phyloP scores from a whole-genome alignment of 2,329 filamentous ascomycete genomes.

The Xylariales sp. region DNA sequence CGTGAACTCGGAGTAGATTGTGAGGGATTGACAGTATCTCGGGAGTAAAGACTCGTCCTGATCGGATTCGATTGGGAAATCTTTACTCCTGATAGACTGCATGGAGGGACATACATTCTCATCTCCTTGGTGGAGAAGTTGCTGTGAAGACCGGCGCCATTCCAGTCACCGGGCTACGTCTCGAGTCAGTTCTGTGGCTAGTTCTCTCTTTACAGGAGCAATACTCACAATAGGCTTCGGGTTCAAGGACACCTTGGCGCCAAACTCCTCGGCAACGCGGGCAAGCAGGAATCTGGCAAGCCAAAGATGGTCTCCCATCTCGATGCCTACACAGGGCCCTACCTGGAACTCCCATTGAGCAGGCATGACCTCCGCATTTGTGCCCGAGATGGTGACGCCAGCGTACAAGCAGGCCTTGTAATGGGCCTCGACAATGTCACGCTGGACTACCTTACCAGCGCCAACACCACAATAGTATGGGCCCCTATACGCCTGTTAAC shows the following conservation, averaged over 20 bases:
- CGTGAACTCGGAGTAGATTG: too few species aligned
- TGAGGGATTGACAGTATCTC: too few species aligned
- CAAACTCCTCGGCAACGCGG: slow-evolving; percentile 93
- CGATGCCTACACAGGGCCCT: slow-evolving; percentile 81
- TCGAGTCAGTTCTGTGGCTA: too few species aligned
- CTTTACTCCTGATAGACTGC: too few species aligned
- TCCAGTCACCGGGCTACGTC: slow-evolving; percentile 96
- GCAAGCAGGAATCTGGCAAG: slow-evolving; percentile 82
- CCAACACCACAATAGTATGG: slow-evolving; percentile 99
- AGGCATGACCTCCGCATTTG: slow-evolving; percentile 98
- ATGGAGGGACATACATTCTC: too few species aligned
- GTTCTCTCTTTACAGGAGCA: too few species aligned
- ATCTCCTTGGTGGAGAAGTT: slow-evolving; percentile 60
- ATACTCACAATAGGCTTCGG: slow-evolving; percentile 98
- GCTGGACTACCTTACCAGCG: slow-evolving; percentile 92
- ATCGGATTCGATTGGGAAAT: too few species aligned
- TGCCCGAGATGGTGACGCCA: slow-evolving; percentile 90
- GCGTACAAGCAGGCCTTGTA: slow-evolving; percentile 86
- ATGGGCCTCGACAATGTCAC: slow-evolving; percentile 91
- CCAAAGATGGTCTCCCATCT: slow-evolving; percentile 96
- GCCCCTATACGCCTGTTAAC: too few species aligned
- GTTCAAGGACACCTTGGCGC: slow-evolving; percentile 88
- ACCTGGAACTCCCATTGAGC: slow-evolving; percentile 99
- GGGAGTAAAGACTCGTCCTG: too few species aligned
- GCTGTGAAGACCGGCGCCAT: slow-evolving; percentile 88